Evolutionary conservation across 495 filamentous ascomycete genomes (phyloP).

Genomic region (Bacidia rubella): DNA sequence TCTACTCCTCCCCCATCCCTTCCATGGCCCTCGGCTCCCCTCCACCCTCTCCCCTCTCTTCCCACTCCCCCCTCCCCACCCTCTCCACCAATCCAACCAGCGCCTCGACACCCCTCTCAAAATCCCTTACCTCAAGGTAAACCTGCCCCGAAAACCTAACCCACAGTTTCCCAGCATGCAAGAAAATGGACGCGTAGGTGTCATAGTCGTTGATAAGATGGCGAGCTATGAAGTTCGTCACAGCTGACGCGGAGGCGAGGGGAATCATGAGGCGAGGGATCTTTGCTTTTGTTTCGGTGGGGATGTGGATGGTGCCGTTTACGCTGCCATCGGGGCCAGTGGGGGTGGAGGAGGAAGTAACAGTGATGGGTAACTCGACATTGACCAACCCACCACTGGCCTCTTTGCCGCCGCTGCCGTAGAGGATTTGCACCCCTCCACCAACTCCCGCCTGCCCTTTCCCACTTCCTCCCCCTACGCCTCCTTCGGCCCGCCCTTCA

Average conservation of each 20-base stretch:
- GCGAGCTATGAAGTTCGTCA: slow-evolving; percentile 44
- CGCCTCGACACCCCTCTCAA: slow-evolving; percentile 51
- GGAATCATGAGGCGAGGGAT: slow-evolving; percentile 20
- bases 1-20: background rate
- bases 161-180: slow-evolving; percentile 50
- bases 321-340: no score
- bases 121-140: slow-evolving; percentile 64
- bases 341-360: no score
- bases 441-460: no score
- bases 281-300: no score
- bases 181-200: slow-evolving; percentile 54
- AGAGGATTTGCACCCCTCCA: no score
- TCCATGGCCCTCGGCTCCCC: no score
- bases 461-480: no score
- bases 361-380: slow-evolving; percentile 53
- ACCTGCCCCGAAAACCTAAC: slow-evolving; percentile 62
- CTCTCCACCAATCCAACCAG: slow-evolving; percentile 49
- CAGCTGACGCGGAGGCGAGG: slow-evolving; percentile 9
- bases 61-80: slow-evolving; percentile 41
- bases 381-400: slow-evolving; percentile 28
- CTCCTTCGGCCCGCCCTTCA: slow-evolving; percentile 31
- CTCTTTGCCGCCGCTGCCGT: no score
- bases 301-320: no score
- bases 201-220: slow-evolving; percentile 40
- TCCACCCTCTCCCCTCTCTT: background rate